Conservation (phyloP, 495 filamentous ascomycete genomes). For the Xylaria curta region DNA sequence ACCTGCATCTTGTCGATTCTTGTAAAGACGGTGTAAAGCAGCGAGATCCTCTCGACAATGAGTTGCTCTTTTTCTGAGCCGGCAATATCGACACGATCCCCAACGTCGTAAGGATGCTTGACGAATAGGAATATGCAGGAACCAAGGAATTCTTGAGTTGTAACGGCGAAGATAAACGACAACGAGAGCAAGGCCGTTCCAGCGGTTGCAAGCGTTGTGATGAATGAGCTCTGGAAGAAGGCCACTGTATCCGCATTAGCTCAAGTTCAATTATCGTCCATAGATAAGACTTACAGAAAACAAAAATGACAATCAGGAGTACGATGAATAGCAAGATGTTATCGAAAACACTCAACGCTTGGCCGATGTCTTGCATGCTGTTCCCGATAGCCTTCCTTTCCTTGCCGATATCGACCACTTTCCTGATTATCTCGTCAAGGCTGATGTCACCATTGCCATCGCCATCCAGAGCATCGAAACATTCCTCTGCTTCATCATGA, state of each 20-base stretch:
- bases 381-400: slow-evolving; percentile 83
- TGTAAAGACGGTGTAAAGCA: slow-evolving; percentile 93
- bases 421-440: slow-evolving; percentile 93
- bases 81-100: slow-evolving; percentile 87
- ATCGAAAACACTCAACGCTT: slow-evolving; percentile 90
- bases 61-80: slow-evolving; percentile 67
- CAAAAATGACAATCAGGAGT: slow-evolving; percentile 78
- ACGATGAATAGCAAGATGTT: slow-evolving; percentile 80
- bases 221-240: slow-evolving; percentile 84
- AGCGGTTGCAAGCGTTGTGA: slow-evolving; percentile 88
- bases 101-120: slow-evolving; percentile 91
- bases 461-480: slow-evolving; percentile 77
- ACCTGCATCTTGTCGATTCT: slow-evolving; percentile 80
- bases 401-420: slow-evolving; percentile 79
- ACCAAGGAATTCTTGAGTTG: slow-evolving; percentile 90
- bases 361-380: slow-evolving; percentile 96
- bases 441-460: slow-evolving; percentile 94
- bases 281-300: slow-evolving; percentile 68
- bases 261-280: not conserved
- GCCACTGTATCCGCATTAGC: slow-evolving; percentile 59
- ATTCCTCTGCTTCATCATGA: slow-evolving; percentile 78
- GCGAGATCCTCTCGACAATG: slow-evolving; percentile 89
- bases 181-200: slow-evolving; percentile 93
- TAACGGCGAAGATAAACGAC: slow-evolving; percentile 92
- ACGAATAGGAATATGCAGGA: slow-evolving; percentile 98